Percentiles rank a stretch among this genome's conserved stretches.
Conservation (phyloP, 2,329 filamentous ascomycete species). For the Penicillium brevicompactum region DNA sequence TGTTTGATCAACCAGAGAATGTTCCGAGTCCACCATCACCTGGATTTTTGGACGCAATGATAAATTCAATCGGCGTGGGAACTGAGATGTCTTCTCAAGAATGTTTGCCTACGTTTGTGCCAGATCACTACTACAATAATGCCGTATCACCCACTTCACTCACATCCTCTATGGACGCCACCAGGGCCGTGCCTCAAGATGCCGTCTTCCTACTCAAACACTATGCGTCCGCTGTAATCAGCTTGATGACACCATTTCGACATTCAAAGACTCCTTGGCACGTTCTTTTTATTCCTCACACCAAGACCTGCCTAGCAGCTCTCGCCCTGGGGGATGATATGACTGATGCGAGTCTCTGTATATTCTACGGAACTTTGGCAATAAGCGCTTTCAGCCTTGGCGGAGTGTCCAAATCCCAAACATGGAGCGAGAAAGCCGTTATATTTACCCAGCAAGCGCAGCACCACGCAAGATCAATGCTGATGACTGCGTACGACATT, state of each 20-base stretch:
- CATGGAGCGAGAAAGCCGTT: conserved; percentile 38
- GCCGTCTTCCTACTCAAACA: conserved; percentile 43
- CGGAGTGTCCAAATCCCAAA: conserved; percentile 26
- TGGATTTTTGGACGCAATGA: conserved; percentile 9
- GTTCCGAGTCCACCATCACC: conserved; percentile 5
- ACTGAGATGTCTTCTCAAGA: background rate
- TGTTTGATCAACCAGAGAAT: conserved; percentile 11
- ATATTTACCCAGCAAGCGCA: conserved; percentile 33
- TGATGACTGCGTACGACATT: conserved; percentile 38
- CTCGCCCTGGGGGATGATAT: conserved; percentile 44
- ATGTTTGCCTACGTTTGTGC: background rate
- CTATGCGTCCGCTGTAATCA: conserved; percentile 40
- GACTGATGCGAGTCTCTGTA: conserved; percentile 41
- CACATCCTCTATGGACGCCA: background rate
- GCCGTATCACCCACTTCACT: conserved; percentile 1
- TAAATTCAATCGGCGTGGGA: background rate
- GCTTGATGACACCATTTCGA: conserved; percentile 29
- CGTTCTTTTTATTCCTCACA: conserved; percentile 46
- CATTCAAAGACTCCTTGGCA: conserved; percentile 49
- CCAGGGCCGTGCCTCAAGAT: conserved; percentile 27
- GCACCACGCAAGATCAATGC: conserved; percentile 36
- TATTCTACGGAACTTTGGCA: conserved; percentile 45
- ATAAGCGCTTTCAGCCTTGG: conserved; percentile 49
- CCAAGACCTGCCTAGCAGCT: conserved; percentile 46
- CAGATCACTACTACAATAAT: conserved; percentile 9